Evolutionary conservation across 495 filamentous ascomycete species (phyloP).

Genomic region (Hypoxylon cercidicola): DNA sequence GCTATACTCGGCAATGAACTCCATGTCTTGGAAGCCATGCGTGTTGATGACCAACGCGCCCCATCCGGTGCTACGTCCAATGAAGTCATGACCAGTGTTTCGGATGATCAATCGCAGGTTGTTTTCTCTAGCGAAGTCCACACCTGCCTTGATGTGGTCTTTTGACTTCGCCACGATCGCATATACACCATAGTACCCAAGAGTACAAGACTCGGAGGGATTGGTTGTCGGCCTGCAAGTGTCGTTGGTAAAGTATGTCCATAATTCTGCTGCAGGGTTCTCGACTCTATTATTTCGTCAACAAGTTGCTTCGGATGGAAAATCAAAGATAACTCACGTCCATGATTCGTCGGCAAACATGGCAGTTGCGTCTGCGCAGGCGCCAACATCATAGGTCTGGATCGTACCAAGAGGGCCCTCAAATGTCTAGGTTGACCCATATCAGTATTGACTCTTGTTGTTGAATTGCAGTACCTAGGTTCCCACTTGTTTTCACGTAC

Average conservation of each 20-base stretch:
- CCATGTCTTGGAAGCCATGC: slow-evolving; percentile 65
- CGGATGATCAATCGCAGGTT: slow-evolving; percentile 70
- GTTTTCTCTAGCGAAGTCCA: slow-evolving; percentile 65
- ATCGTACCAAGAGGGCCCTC: slow-evolving; percentile 52
- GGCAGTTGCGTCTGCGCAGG: slow-evolving; percentile 48
- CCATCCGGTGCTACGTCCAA: slow-evolving; percentile 67
- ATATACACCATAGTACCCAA: slow-evolving; percentile 68
- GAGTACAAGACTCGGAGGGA: slow-evolving; percentile 60
- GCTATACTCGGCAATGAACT: slow-evolving; percentile 50
- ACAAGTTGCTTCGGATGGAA: background rate
- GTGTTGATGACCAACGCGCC: slow-evolving; percentile 72
- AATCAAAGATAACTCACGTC: slow-evolving; percentile 39
- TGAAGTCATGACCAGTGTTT: slow-evolving; percentile 73
- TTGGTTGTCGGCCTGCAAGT: slow-evolving; percentile 62
- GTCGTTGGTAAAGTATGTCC: slow-evolving; percentile 61
- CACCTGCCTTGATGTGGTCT: slow-evolving; percentile 57
- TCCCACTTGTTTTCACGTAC: slow-evolving; percentile 15
- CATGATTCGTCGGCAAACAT: slow-evolving; percentile 52
- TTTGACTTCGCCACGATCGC: slow-evolving; percentile 58
- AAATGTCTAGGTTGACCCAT: slow-evolving; percentile 36
- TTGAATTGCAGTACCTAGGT: background rate
- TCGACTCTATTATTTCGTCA: slow-evolving; percentile 45
- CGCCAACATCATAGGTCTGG: slow-evolving; percentile 50
- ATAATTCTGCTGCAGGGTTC: slow-evolving; percentile 53
- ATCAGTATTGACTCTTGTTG: slow-evolving; percentile 5